phyloP scores from a whole-genome alignment of 192 early-diverging fungal species.

The Jimgerdemannia lactiflua region DNA sequence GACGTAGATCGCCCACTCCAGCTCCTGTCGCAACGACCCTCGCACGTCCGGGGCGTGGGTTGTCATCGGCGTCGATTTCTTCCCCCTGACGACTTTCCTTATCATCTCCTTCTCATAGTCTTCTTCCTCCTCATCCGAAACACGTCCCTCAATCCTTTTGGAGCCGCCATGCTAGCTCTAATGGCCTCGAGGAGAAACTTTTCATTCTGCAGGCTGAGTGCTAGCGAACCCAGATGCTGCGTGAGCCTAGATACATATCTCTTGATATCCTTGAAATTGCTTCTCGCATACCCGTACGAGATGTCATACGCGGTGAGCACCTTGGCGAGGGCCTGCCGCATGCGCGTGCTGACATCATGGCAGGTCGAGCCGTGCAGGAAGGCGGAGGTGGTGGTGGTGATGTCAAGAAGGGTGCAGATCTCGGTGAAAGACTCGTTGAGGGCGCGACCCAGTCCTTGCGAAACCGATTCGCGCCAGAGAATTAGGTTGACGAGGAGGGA shows the following conservation, averaged over 20 bases:
- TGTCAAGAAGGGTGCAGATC: slow-evolving; percentile 25
- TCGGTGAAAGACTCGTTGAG: slow-evolving; percentile 24
- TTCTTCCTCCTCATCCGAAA: slow-evolving; percentile 16
- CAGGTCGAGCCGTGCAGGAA: no score
- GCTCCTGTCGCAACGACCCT: slow-evolving; percentile 4
- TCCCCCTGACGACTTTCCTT: no score
- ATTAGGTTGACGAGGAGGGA: no score
- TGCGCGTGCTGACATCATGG: slow-evolving; percentile 1
- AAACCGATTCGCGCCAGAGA: slow-evolving; percentile 50
- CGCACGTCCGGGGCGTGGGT: neutral
- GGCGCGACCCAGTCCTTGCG: slow-evolving; percentile 40
- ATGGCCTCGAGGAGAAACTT: neutral
- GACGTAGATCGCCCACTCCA: neutral
- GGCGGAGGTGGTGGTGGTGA: slow-evolving; percentile 24
- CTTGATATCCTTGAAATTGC: slow-evolving; percentile 17
- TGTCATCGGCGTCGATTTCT: slow-evolving; percentile 13
- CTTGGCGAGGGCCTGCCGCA: slow-evolving; percentile 30
- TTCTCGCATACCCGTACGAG: slow-evolving; percentile 27
- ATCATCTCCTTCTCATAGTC: slow-evolving; percentile 3
- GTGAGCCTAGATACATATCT: slow-evolving; percentile 22
- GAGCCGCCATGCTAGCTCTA: no score
- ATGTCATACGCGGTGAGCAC: slow-evolving; percentile 29
- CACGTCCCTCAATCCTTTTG: slow-evolving; percentile 8
- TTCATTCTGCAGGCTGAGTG: slow-evolving; percentile 26
- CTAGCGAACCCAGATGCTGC: slow-evolving; percentile 26